Evolutionary conservation across 2,329 filamentous ascomycete species (phyloP).

Genomic region (Talaromyces sp.): DNA sequence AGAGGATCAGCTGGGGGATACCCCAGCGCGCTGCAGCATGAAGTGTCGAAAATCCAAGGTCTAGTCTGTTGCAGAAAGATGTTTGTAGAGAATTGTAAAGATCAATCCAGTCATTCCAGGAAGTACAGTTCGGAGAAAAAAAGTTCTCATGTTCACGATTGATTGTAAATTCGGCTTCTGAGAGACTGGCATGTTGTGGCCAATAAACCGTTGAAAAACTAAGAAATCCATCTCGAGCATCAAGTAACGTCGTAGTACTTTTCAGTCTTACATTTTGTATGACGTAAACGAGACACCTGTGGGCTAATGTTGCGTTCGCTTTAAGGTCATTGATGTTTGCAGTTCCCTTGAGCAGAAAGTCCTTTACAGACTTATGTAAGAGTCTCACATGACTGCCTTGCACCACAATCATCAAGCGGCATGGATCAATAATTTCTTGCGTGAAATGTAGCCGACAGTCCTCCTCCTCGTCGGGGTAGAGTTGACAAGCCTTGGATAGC

Average conservation of each 20-base stretch:
- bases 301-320: not conserved
- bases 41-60: not conserved
- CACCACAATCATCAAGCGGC: constrained; percentile 19
- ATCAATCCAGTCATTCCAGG: not conserved
- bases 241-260: not conserved
- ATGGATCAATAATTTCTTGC: constrained; percentile 18
- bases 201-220: not conserved
- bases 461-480: not conserved
- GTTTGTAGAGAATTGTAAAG: not conserved
- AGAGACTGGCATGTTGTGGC: not conserved
- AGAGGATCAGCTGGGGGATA: not conserved
- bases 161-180: not conserved
- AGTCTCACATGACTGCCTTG: constrained; percentile 17
- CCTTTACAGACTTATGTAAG: constrained; percentile 20
- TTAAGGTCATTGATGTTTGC: not conserved
- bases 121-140: not conserved
- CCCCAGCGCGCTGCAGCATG: not conserved
- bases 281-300: not conserved
- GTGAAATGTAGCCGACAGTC: constrained; percentile 8
- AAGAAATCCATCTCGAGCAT: not conserved
- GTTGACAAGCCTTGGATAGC: not conserved
- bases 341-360: constrained; percentile 15
- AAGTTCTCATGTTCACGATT: not conserved
- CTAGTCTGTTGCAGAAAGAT: not conserved
- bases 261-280: not conserved